phyloP scores from a whole-genome alignment of 345 rosid species.

The Fremontodendron californicum region DNA sequence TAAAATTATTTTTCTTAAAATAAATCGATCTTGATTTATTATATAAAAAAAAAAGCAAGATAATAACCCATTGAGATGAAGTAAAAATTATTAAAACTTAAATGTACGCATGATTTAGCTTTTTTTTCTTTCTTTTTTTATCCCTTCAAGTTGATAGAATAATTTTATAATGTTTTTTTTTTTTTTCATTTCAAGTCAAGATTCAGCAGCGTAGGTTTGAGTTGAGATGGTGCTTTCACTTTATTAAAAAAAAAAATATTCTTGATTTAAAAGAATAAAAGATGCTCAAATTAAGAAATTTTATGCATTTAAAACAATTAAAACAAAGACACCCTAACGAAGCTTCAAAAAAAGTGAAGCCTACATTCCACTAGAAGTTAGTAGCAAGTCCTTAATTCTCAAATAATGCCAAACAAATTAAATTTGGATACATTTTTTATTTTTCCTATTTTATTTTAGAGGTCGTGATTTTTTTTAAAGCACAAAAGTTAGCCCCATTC shows the following conservation, averaged over 20 bases:
- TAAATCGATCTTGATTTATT: no score
- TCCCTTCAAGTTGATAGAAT: neutral
- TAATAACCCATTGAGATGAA: neutral
- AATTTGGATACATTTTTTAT: neutral
- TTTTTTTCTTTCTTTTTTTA: neutral
- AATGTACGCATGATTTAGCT: no score
- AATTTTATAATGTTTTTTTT: neutral
- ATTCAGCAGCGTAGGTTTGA: neutral
- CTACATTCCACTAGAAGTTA: neutral
- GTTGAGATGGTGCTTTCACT: neutral
- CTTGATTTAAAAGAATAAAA: neutral
- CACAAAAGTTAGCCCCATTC: neutral
- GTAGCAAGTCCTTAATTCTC: neutral
- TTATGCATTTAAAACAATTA: neutral
- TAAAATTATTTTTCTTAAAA: no score
- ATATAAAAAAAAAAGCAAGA: no score
- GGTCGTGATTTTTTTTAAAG: neutral
- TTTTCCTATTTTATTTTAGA: neutral
- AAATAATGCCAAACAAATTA: neutral
- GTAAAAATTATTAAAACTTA: neutral
- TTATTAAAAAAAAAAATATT: neutral
- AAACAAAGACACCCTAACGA: neutral
- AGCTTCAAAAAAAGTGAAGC: neutral
- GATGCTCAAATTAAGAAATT: neutral
- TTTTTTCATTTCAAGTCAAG: neutral